Percentiles rank a stretch among this genome's conserved stretches.
Evolutionary conservation across 1,284 basidiomycete species (phyloP).

Genomic region (Hypsizygus ulmarius): DNA sequence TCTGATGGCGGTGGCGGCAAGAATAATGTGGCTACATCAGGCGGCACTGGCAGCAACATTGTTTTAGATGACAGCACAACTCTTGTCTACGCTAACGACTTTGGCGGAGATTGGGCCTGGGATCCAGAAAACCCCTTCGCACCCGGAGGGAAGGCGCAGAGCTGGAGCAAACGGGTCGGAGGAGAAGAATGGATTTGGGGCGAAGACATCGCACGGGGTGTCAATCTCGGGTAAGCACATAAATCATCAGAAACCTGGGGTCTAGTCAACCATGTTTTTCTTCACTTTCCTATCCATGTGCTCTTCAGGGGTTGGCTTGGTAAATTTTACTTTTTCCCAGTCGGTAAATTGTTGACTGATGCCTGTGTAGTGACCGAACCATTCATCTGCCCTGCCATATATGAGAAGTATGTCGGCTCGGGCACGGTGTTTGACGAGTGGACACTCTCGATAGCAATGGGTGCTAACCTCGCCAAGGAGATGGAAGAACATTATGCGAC

Average conservation of each 20-base stretch:
- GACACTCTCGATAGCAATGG: slow-evolving; percentile 70
- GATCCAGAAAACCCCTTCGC: slow-evolving; percentile 70
- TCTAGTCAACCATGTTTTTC: slow-evolving; percentile 1
- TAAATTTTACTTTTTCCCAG: slow-evolving; percentile 16
- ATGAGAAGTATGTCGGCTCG: slow-evolving; percentile 69
- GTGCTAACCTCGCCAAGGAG: slow-evolving; percentile 49
- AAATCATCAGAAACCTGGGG: neutral
- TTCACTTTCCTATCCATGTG: neutral
- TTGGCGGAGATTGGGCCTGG: slow-evolving; percentile 63
- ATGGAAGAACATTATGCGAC: slow-evolving; percentile 84
- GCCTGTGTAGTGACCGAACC: slow-evolving; percentile 37
- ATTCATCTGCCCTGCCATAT: slow-evolving; percentile 70
- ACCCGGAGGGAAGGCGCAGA: slow-evolving; percentile 67
- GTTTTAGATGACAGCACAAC: slow-evolving; percentile 64
- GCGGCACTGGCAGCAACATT: slow-evolving; percentile 60
- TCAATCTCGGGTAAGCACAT: slow-evolving; percentile 41
- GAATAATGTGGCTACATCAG: slow-evolving; percentile 18
- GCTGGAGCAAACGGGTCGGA: slow-evolving; percentile 66
- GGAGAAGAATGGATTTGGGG: slow-evolving; percentile 44
- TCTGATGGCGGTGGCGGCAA: slow-evolving; percentile 1
- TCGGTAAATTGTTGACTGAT: slow-evolving; percentile 29
- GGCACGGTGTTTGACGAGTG: slow-evolving; percentile 72
- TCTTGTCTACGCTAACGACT: slow-evolving; percentile 69
- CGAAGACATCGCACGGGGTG: slow-evolving; percentile 38
- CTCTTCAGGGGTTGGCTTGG: slow-evolving; percentile 40